Conservation (phyloP, 2,329 filamentous ascomycete genomes). For the Monilinia laxa region DNA sequence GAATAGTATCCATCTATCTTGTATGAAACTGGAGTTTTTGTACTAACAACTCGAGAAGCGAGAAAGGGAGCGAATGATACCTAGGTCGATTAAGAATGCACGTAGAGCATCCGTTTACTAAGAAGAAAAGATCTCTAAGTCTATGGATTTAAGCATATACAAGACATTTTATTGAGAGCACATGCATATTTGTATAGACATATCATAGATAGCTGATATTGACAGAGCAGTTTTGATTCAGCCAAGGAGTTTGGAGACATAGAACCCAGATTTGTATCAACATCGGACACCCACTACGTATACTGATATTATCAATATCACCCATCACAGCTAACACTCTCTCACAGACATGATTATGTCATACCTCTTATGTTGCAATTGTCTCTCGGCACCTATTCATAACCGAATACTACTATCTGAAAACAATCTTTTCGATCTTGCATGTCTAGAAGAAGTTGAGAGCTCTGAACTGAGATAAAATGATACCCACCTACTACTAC, state of each 20-base stretch:
- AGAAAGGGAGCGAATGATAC: conserved; percentile 1
- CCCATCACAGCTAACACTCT: no score
- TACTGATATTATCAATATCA: background rate
- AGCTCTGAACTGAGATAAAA: no score
- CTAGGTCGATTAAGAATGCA: background rate
- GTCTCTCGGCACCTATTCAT: no score
- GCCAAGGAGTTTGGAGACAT: background rate
- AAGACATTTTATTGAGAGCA: background rate
- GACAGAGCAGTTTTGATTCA: background rate
- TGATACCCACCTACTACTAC: no score
- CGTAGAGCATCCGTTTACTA: background rate
- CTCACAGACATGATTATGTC: no score
- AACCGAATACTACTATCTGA: no score
- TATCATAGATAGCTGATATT: background rate
- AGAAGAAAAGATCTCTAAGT: background rate
- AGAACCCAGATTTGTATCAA: background rate
- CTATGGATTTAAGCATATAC: background rate
- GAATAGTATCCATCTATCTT: background rate
- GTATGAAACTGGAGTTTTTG: conserved; percentile 13
- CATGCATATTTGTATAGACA: background rate
- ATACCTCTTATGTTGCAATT: background rate
- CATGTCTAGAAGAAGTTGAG: no score
- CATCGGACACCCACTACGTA: background rate
- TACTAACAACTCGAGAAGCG: conserved; percentile 11
- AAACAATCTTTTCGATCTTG: no score